A percentile compares a stretch with the other conserved stretches of the same genome.
phyloP scores from a whole-genome alignment of 2,329 filamentous ascomycete species.

The Calycina herbarum region DNA sequence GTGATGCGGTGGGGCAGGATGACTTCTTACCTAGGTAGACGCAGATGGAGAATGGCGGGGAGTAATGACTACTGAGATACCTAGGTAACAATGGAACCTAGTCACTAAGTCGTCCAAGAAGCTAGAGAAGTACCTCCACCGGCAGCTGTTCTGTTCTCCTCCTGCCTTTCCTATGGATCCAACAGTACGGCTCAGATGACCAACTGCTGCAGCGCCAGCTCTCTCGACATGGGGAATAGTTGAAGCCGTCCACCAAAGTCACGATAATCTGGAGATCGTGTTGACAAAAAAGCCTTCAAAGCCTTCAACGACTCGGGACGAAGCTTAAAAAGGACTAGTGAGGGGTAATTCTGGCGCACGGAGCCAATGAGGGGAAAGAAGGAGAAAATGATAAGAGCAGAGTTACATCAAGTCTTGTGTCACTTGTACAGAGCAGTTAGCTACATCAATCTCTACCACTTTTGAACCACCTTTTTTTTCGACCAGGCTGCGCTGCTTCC shows the following conservation, averaged over 20 bases:
- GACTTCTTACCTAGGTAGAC: neutral
- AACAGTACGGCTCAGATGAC: neutral
- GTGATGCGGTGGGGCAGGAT: neutral
- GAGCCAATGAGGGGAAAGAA: neutral
- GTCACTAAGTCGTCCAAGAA: too few species aligned
- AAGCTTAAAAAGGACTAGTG: constrained; percentile 15
- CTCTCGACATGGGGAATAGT: neutral
- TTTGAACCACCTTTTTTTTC: neutral
- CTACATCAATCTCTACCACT: neutral
- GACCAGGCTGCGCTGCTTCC: neutral
- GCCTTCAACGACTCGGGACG: neutral
- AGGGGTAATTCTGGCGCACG: constrained; percentile 11
- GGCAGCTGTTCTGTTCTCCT: neutral
- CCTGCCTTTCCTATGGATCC: neutral
- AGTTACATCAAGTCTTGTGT: neutral
- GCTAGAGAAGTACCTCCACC: too few species aligned
- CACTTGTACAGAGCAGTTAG: neutral
- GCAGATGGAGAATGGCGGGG: neutral
- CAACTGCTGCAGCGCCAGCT: constrained; percentile 8
- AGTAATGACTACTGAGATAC: neutral
- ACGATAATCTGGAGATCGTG: neutral
- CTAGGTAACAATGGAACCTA: neutral
- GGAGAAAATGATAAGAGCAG: neutral
- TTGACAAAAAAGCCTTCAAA: neutral
- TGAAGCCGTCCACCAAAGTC: neutral